Base-by-base conservation (phyloP, 176 grass and related monocot genomes). In the Oryza officinalis region DNA sequence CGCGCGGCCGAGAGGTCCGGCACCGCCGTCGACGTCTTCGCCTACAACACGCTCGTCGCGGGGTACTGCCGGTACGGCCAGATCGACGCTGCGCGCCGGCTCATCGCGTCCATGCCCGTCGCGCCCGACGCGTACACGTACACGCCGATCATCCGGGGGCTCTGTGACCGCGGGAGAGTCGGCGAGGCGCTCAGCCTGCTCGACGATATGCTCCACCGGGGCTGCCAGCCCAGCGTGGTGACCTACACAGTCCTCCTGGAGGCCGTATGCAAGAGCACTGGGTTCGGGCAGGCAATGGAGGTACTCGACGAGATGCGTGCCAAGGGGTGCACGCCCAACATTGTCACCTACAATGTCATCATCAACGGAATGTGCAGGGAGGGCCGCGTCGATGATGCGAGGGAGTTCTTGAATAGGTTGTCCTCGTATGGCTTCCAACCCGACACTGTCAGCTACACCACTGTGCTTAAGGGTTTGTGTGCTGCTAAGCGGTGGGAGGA, bases 271-370 rank as follows among this genome's bases (percentile, higher is more conserved):
- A 87, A 40, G 75, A 85, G 69, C 35, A 88, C 76, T n/a, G 92
- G 92, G 3, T 86, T 94, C 23, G 71, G 23, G 8, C 75, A 94
- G 64, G 92, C 86, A 13, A 86, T 89, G 86, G 25, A 65, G 13
- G 82, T 94, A 32, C 78, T 91, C 23, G 89, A 91, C 28, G 92
- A 94, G 81, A 91, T 94, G 92, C 80, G 72, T 10, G 76, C 72
- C 12, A 90, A 89, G 83, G 92, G 92, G 2, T 86, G 89, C 83
- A 66, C 72, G 6, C 92, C 92, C 44, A 90, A 94, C 78, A 87
- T 88, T 23, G 89, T 91, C 83, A 91, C 89, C 2, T 94, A 89
- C 76, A 94, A 91, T n/a, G 89, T 90, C 71, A 91, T 94, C 83
- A 91, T 91, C 27, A 88, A 90, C 32, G 89, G 89, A 30, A 88